Evolutionary conservation across 495 filamentous ascomycete species (phyloP).

Genomic region (Zalerion maritima): DNA sequence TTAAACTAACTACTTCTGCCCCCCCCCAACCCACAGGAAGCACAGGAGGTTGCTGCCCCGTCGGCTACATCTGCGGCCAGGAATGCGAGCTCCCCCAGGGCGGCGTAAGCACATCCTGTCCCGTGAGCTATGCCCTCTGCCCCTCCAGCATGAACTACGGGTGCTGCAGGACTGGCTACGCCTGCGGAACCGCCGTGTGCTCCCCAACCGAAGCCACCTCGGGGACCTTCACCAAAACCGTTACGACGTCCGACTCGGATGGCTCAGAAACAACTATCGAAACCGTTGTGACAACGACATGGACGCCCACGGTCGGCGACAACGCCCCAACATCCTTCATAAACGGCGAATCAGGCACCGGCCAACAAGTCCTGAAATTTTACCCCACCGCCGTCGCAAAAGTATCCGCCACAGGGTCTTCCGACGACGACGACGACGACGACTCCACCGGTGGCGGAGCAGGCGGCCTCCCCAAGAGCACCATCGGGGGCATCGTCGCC

Average conservation of each 20-base stretch:
- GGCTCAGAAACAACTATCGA: conserved; percentile 15
- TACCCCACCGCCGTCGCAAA: conserved; percentile 26
- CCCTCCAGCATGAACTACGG: conserved; percentile 22
- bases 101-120: conserved; percentile 18
- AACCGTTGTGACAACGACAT: conserved; percentile 13
- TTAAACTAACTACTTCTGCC: too few species aligned
- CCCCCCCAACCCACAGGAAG: too few species aligned
- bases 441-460: conserved; percentile 3
- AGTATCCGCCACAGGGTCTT: conserved; percentile 9
- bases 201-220: conserved; percentile 22
- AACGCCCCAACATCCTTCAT: conserved; percentile 10
- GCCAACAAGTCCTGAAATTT: conserved; percentile 16
- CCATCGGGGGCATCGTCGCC: conserved; percentile 30
- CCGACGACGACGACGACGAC: conserved; percentile 1
- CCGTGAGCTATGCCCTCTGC: conserved; percentile 20
- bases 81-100: conserved; percentile 18
- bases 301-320: conserved; percentile 12
- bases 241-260: conserved; percentile 20
- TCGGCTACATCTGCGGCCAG: conserved; percentile 19
- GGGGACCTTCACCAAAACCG: conserved; percentile 13
- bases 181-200: conserved; percentile 22
- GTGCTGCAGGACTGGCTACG: conserved; percentile 25
- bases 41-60: conserved; percentile 12
- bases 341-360: conserved; percentile 3
- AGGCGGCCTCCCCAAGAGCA: conserved; percentile 15